Evolutionary conservation across 1,284 basidiomycete species (phyloP), one percentile per base, ranked within the genome.

Genomic region (Sanghuangporus sanghuang): DNA sequence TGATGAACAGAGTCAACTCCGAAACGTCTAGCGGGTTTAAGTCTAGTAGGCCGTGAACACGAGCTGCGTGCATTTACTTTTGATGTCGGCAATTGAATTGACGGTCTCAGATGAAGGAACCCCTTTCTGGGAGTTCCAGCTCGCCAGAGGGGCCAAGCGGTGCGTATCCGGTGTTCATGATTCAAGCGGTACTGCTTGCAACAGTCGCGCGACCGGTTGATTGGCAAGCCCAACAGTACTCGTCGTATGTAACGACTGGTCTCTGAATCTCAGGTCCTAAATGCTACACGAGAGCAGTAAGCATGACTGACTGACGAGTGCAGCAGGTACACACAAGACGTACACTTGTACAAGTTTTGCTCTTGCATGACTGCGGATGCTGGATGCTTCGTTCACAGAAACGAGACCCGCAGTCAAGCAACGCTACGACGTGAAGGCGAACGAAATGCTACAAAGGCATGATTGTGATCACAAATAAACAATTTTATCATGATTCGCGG

Each of bases 161-260:
- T n/a, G 35, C 2, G 27, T 9, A 23, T 27, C 21, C 6, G 16
- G 16, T 46, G 16, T 18, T 46, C 44, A 18, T 46, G 44, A 18
- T 39, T 49, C 57, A 59, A 32, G 36, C 57, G 49, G 57, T 48
- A 35, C 44, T 59, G 14, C 52, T 55, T n/a, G 64, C 59, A 12
- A 64, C 59, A n/a, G 53, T n/a, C 11, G 64, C 64, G 42, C 27
- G 53, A 12, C 64, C 64, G 11, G 64, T 64, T 11, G 64, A 65
- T 42, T 65, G 64, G 32, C 64, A 65, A 8, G 55, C 56, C 64
- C 64, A 65, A 21, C 64, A 65, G 27, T 53, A 63, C 39, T 65
- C 64, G 32, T 65, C 61, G 50, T 65, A 65, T 18, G 61, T 62
- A 9, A 65, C 56, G 14, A 65, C 54, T 14, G 64, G 61, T 23